Percentiles rank a stretch among this genome's conserved stretches.
Evolutionary conservation across 2,329 filamentous ascomycete species (phyloP).

Genomic region (Ophiostoma sp.): DNA sequence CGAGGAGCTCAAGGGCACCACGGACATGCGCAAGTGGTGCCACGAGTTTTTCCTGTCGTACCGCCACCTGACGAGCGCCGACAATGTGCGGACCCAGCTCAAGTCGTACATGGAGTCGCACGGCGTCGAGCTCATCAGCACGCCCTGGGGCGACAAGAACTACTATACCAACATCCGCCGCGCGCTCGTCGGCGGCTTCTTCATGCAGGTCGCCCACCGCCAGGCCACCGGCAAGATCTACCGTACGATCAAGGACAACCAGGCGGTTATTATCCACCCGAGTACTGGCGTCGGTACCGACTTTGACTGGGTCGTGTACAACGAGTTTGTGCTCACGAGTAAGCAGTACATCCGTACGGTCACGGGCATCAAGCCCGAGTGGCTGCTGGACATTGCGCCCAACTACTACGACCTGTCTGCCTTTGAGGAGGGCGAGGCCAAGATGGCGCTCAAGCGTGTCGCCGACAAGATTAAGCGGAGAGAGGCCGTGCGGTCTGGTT

Average conservation of each 20-base stretch:
- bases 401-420: constrained; percentile 83
- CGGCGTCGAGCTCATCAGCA: constrained; percentile 81
- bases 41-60: constrained; percentile 94
- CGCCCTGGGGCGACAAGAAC: constrained; percentile 89
- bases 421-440: constrained; percentile 86
- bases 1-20: constrained; percentile 60
- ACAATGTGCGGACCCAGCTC: constrained; percentile 89
- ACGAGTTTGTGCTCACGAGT: constrained; percentile 95
- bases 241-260: constrained; percentile 93
- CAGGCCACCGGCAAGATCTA: constrained; percentile 88
- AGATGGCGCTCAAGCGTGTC: constrained; percentile 61
- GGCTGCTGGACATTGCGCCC: constrained; percentile 92
- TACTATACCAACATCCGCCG: constrained; percentile 98
- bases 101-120: constrained; percentile 96
- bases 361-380: constrained; percentile 88
- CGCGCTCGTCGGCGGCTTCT: constrained; percentile 90
- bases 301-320: constrained; percentile 96
- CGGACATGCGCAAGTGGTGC: constrained; percentile 85
- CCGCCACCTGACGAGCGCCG: constrained; percentile 84
- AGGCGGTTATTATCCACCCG: constrained; percentile 88
- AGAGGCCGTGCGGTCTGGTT: constrained; percentile 51
- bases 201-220: constrained; percentile 98
- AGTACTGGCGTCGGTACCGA: constrained; percentile 86
- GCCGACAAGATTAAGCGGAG: constrained; percentile 62
- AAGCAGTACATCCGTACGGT: constrained; percentile 98